Base-by-base conservation (phyloP, 768 basidiomycete species). In the Naganishia antarctica region DNA sequence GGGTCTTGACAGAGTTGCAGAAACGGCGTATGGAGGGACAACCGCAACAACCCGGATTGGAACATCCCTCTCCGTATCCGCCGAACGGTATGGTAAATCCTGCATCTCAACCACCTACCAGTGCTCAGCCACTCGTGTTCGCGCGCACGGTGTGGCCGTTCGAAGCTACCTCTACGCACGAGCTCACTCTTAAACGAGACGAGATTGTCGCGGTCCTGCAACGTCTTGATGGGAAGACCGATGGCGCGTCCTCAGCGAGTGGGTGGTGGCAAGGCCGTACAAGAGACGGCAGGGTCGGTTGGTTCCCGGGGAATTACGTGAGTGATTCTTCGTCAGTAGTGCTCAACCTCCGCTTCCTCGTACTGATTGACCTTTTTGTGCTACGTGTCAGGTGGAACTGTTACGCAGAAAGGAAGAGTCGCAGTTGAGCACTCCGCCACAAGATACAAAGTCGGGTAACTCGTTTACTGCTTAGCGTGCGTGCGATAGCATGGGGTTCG, bases 221-320 rank as follows among this genome's bases (percentile, higher is more conserved):
- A 47, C 90, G 89, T 75, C 74, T 88, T 0, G 87, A 4, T 85
- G 88, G 68, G 84, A 86, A 2, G 79, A 81, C 62, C 25, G 18
- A 23, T 44, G 61, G 47, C 21, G 37, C 43, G 47, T 43, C 26
- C 7, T 12, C 47, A 18, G 47, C 61, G 34, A 37, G 34, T 32
- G 92, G 91, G 63, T 98, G 93, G 93, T 97, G 91, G 92, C 87
- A 85, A 76, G 93, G 93, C 0, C 82, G 93, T 48, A 92, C 89
- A 66, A 81, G 93, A 63, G 92, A 96, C 69, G 93, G 93, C 0
- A 82, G 87, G 69, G 86, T 89, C 69, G 93, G 93, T 0, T 98
- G 91, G 91, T 96, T 98, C 82, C 93, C 93, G 1, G 83, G 81
- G 64, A 91, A 88, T 69, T 93, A 88, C 83, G 90, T 93, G 69